phyloP scores from a whole-genome alignment of 2,329 filamentous ascomycete genomes.

The Talaromyces amestolkiae region DNA sequence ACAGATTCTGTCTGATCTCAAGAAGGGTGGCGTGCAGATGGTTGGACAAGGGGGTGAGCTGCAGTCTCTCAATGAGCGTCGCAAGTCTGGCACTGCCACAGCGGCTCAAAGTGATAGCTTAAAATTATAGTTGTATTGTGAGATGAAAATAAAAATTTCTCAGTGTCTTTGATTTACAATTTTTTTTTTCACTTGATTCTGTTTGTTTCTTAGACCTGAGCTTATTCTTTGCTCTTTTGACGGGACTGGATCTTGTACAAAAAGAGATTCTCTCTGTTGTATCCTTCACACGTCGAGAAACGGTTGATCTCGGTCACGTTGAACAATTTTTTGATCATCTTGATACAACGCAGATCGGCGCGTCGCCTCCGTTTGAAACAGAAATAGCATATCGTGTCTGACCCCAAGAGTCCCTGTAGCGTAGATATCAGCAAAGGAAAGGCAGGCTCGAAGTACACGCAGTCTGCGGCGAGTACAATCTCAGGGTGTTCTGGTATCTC shows the following conservation, averaged over 20 bases:
- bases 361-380: conserved; percentile 92
- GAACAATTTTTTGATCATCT: conserved; percentile 67
- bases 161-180: neutral
- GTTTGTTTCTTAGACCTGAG: neutral
- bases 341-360: conserved; percentile 74
- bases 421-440: conserved; percentile 85
- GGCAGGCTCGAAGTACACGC: conserved; percentile 94
- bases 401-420: conserved; percentile 67
- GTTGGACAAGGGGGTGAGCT: conserved; percentile 88
- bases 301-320: conserved; percentile 61
- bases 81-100: conserved; percentile 54
- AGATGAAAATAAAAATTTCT: neutral
- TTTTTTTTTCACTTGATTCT: neutral
- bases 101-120: conserved; percentile 11
- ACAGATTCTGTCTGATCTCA: conserved; percentile 64
- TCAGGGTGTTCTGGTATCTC: conserved; percentile 58
- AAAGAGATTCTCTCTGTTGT: conserved; percentile 40
- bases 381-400: conserved; percentile 70
- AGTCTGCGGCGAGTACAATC: conserved; percentile 90
- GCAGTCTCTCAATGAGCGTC: conserved; percentile 75
- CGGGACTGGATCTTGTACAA: conserved; percentile 35
- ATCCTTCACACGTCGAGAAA: conserved; percentile 41
- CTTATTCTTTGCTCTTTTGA: neutral
- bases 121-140: conserved; percentile 11
- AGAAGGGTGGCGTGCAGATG: conserved; percentile 84